Conservation (phyloP, 768 basidiomycete species). For the Strobilomyces dryophilus region DNA sequence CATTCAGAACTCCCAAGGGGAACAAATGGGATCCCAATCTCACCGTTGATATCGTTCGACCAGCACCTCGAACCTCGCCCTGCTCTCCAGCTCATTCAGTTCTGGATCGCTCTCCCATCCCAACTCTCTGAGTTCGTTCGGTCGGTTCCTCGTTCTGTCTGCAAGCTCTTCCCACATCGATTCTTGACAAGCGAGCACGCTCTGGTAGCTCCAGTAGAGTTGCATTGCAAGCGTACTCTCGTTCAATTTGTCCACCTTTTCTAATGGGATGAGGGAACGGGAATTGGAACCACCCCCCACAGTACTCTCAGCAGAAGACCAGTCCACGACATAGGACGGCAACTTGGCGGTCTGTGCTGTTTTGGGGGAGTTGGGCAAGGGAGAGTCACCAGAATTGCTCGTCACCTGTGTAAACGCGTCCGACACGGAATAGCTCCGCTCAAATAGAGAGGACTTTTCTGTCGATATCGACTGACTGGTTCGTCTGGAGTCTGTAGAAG, state of each 20-base stretch:
- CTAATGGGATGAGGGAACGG: constrained; percentile 35
- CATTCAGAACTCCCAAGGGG: neutral
- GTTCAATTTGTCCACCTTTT: constrained; percentile 43
- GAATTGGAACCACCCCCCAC: constrained; percentile 29
- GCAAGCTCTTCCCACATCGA: constrained; percentile 76
- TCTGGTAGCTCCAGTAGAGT: constrained; percentile 58
- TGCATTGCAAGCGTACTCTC: constrained; percentile 70
- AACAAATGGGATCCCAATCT: constrained; percentile 18
- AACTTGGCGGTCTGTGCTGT: constrained; percentile 11
- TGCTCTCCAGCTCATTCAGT: constrained; percentile 49
- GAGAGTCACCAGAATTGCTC: constrained; percentile 15
- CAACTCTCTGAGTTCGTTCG: constrained; percentile 47
- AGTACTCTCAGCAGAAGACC: constrained; percentile 42
- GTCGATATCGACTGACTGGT: constrained; percentile 34
- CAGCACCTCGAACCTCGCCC: constrained; percentile 56
- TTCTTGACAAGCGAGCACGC: constrained; percentile 63
- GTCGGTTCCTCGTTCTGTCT: constrained; percentile 55
- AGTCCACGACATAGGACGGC: constrained; percentile 44
- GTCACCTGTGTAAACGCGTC: constrained; percentile 23
- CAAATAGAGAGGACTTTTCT: constrained; percentile 29
- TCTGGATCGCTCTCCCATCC: constrained; percentile 75
- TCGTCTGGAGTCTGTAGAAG: constrained; percentile 40
- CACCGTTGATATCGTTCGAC: constrained; percentile 55
- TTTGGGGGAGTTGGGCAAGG: constrained; percentile 17
- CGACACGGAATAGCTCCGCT: constrained; percentile 26